These are phyloP conservation scores for Vaccinium darrowii DNA, from an alignment of 148 eudicot species.

Conservation along the genomic window DNA sequence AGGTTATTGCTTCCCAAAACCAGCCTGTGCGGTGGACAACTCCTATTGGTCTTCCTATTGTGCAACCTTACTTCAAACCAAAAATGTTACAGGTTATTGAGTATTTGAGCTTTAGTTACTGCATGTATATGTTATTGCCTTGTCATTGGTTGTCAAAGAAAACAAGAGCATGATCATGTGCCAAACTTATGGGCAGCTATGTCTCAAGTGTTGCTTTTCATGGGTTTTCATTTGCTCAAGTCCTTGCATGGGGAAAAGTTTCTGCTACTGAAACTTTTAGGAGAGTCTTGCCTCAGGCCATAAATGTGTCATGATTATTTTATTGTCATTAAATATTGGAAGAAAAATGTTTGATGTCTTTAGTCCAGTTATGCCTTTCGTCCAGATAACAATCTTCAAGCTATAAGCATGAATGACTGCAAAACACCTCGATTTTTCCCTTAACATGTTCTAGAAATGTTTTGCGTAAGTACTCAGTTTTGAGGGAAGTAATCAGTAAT, in stretches of 20 bases:
- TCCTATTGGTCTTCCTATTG: constrained; percentile 90
- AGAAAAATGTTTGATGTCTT: background rate
- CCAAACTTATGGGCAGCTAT: background rate
- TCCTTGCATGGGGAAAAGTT: background rate
- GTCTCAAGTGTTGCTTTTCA: background rate
- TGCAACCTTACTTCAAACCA: constrained; percentile 83
- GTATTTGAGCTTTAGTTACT: constrained; percentile 22
- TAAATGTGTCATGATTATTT: background rate
- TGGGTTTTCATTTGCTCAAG: background rate
- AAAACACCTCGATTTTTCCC: background rate
- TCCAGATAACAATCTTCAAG: background rate
- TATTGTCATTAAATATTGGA: background rate
- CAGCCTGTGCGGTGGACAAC: constrained; percentile 94
- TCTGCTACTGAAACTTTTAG: background rate
- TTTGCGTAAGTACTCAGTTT: background rate
- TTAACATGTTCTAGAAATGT: background rate
- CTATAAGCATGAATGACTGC: background rate
- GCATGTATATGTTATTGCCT: background rate
- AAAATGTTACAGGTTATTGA: constrained; percentile 48
- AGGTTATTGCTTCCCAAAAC: constrained; percentile 88
- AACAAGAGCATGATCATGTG: background rate
- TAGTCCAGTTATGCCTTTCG: background rate
- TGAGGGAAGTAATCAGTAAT: background rate
- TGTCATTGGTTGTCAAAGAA: background rate
- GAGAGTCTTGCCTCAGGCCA: background rate